Base-by-base conservation (phyloP, 495 filamentous ascomycete species). In the Tuber umbilicatum region DNA sequence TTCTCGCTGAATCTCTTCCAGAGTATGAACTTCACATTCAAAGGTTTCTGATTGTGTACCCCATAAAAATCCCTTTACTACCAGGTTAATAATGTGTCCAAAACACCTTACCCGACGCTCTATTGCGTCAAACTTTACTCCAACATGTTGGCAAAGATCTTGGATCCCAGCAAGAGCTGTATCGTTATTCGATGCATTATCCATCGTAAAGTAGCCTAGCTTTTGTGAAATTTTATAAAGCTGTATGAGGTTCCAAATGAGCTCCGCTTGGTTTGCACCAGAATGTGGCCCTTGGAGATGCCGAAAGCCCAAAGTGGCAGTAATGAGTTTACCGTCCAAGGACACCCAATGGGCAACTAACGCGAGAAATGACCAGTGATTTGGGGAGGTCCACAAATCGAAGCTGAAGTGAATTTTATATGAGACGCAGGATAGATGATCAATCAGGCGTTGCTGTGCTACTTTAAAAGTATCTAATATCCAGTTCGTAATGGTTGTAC, bases 151-250 rank as follows among this genome's bases (percentile, higher is more conserved):
- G 9, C 41, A 42, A 60, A 71, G 21, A 17, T 60, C 31, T 50
- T 55, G 72, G 19, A 74, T 69, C 31, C n/a, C 45, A 0, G 45
- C 21, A n/a, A 80, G 31, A 0, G 74, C 45, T 2, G 76, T 76
- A 70, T 80, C 68, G 60, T 80, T 80, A 42, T 76, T 80, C 14
- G 2, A 42, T 2, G 74, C 39, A 72, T 82, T 82, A 68, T 81
- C 81, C 0, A 75, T 43, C 2, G 45, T 76, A 47, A 79, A 80
- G 21, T 78, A 79, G 0, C 73, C 71, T 47, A 82, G 40, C 31
- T 43, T 45, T 0, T 75, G 35, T 2, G 27, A 40, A 27, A 82
- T 81, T 14, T 75, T 68, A 38, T 74, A 79, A 12, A 78, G 47
- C 27, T 75, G 21, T 5, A 78, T 39, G 31, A 77, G 42, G 4